A percentile compares a stretch with the other conserved stretches of the same genome.
These are phyloP conservation scores for Metschnikowia kofuensis DNA, from an alignment of 805 yeast genomes.

Conservation along the genomic window DNA sequence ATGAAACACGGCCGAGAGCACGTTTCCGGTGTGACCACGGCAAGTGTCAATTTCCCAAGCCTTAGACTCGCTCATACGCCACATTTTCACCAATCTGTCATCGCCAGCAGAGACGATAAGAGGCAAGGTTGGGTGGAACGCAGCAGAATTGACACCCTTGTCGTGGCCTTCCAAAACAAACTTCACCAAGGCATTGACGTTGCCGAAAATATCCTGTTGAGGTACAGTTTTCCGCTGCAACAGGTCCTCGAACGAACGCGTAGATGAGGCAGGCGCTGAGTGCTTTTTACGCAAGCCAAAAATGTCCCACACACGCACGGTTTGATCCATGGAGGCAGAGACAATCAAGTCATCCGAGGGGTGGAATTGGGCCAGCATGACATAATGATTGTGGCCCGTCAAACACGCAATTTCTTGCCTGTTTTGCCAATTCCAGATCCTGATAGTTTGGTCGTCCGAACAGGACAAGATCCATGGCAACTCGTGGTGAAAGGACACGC, in stretches of 20 bases:
- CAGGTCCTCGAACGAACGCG: slow-evolving; percentile 59
- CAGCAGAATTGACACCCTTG: slow-evolving; percentile 97
- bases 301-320: slow-evolving; percentile 99
- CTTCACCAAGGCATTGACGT: slow-evolving; percentile 90
- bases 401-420: slow-evolving; percentile 95
- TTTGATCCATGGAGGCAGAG: slow-evolving; percentile 93
- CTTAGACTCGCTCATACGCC: slow-evolving; percentile 97
- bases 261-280: slow-evolving; percentile 64
- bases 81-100: slow-evolving; percentile 89
- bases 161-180: slow-evolving; percentile 97
- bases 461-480: slow-evolving; percentile 96
- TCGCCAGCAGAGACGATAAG: slow-evolving; percentile 94
- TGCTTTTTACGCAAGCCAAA: slow-evolving; percentile 92
- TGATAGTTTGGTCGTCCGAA: slow-evolving; percentile 96
- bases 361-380: slow-evolving; percentile 97
- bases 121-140: slow-evolving; percentile 96
- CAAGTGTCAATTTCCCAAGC: slow-evolving; percentile 99
- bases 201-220: slow-evolving; percentile 92
- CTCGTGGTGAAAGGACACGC: slow-evolving; percentile 91
- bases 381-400: slow-evolving; percentile 98
- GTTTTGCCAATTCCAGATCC: slow-evolving; percentile 99
- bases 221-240: slow-evolving; percentile 61
- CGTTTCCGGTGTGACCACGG: slow-evolving; percentile 95
- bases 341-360: slow-evolving; percentile 93
- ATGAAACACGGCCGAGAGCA: slow-evolving; percentile 85